Evolutionary conservation across 257 asterid genomes (phyloP), one percentile per base, ranked within the genome.

Genomic region (Solanum ossicruentum): DNA sequence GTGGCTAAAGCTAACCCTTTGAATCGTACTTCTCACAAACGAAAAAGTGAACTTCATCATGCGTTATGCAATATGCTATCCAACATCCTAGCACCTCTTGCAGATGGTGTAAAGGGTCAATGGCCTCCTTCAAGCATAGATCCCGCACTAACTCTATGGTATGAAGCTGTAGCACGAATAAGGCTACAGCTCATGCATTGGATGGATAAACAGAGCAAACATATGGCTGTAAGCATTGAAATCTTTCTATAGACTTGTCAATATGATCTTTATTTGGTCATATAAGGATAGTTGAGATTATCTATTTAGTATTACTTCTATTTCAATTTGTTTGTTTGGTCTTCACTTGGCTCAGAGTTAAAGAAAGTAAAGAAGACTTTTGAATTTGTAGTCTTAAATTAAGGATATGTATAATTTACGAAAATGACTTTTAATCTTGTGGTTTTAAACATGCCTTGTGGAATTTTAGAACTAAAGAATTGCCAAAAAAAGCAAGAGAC

Each of bases 201-300:
- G 99, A 95, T 95, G 95, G 99, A 97, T 88, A 97, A 94, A 86
- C 98, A 95, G 91, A 97, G 98, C 93, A 97, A 97, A 92, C 98
- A 97, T 86, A 94, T 95, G 84, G 89, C 97, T 88, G 99, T 95
- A 87, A 92, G 99, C 88, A 78, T 78, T 26, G 26, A 17, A 52
- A 9, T 57, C 28, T 86, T 87, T 58, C 78, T 67, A 13, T 57
- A 85, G 80, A 66, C 82, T 77, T 77, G 60, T 23, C 83, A 52
- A 54, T 78, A 10, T 78, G 43, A 78, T 52, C 65, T 78, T 55
- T 78, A 52, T 78, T 78, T 52, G 49, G 65, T 78, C 49, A 52
- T 10, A 78, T 10, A 78, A 78, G 80, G 65, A 78, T 26, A n/a
- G 28, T 26, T 54, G 61, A 78, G 16, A 52, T 26, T 32, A 26